Evolutionary conservation across 805 yeast genomes (phyloP), one percentile per base, ranked within the genome.

Genomic region (Candida qinlingensis): DNA sequence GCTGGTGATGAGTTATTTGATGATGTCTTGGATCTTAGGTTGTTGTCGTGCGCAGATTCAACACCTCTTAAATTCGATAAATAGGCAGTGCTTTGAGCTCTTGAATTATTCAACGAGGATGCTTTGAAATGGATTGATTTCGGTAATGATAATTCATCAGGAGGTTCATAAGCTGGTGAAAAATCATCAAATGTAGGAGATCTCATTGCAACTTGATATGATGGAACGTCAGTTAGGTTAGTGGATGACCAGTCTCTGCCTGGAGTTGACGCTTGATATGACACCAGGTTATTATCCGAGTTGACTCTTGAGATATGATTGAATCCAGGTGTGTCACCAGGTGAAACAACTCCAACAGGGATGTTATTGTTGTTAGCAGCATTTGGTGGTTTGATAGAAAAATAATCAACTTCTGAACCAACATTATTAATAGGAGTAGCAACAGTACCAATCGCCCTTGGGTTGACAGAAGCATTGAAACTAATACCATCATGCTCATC

Each of bases 181-280:
- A 84, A 66, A 45, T 77, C 80, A 25, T 71, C 76, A 9, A 74
- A 66, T 6, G 67, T 69, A 41, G 75, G 81, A 3, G 78, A 65
- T 57, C 77, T 78, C 64, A 90, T 66, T 0, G 98, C 97, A 33
- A 86, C 83, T 7, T 75, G 76, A 65, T 92, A 92, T 0, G 96
- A 81, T 0, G 98, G 98, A 6, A 92, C 96, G 43, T 80, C 70
- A 25, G 85, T 81, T 54, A 88, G 55, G 3, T 71, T 65, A 6
- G 64, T 63, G 3, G 73, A 51, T 49, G 76, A 75, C 73, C 75
- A 70, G 30, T 69, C 75, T 11, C 60, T 59, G 6, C 42, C 33
- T 9, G 56, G 40, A 9, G 44, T 37, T 5, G 42, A 29, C 4
- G 6, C 25, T 25, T 33, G 45, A 10, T 30, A 42, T 1, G 42